Evolutionary conservation across 805 yeast genomes (phyloP).

Genomic region (Saccharomycopsis olivae): DNA sequence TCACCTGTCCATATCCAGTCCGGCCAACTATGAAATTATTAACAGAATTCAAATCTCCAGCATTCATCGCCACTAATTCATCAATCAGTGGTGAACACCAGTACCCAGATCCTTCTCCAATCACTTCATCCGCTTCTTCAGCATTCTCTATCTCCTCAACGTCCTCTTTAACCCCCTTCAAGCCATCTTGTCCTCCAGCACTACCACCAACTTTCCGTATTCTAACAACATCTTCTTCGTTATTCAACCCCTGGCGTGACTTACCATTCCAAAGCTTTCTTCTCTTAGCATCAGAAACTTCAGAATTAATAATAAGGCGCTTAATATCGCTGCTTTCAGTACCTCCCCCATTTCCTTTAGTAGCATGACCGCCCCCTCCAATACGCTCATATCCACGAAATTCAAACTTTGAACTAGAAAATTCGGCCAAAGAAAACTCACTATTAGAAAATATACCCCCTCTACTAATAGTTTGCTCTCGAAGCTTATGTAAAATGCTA

Average conservation of each 20-base stretch:
- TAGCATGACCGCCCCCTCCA: too few relatives aligned
- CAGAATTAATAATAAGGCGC: constrained; percentile 31
- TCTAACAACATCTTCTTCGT: neutral
- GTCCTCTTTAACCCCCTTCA: neutral
- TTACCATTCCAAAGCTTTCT: constrained; percentile 26
- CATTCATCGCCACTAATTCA: constrained; percentile 34
- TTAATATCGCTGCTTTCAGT: constrained; percentile 20
- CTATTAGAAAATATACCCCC: too few relatives aligned
- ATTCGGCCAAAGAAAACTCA: constrained; percentile 3
- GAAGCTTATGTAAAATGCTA: constrained; percentile 12
- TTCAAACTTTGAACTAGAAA: constrained; percentile 9
- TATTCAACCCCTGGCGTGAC: neutral
- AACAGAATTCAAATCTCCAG: constrained; percentile 40
- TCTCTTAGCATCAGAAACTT: constrained; percentile 34
- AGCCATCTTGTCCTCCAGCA: neutral
- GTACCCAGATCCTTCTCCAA: constrained; percentile 32
- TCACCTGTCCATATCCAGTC: constrained; percentile 54
- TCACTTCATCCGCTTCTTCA: constrained; percentile 4
- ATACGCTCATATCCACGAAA: neutral
- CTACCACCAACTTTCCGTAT: neutral
- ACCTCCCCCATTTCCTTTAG: neutral
- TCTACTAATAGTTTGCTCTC: neutral
- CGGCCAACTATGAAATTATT: constrained; percentile 63
- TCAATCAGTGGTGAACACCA: constrained; percentile 64
- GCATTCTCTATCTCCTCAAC: neutral